These are phyloP conservation scores for Xylaria scruposa DNA, from an alignment of 495 filamentous ascomycete species.

Conservation along the genomic window DNA sequence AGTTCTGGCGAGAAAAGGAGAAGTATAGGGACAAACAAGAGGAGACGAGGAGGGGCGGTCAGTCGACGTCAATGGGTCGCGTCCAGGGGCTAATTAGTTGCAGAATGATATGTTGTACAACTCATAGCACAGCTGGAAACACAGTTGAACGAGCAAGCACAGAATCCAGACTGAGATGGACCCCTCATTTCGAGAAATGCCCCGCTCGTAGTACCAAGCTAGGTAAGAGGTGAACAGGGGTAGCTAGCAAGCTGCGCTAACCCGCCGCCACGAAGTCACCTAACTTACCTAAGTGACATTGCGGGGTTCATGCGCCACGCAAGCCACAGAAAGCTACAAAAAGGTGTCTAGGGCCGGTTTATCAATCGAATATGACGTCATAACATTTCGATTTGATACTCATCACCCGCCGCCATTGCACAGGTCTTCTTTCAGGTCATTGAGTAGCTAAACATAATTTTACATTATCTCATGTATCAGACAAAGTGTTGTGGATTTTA, in stretches of 20 bases:
- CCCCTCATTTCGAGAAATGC: conserved; percentile 11
- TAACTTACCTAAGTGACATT: too few relatives aligned
- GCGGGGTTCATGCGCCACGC: background rate
- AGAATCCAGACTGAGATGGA: conserved; percentile 14
- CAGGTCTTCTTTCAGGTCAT: background rate
- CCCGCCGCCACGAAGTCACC: too few relatives aligned
- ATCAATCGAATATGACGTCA: background rate
- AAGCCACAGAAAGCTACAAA: background rate
- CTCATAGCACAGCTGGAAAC: background rate
- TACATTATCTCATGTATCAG: too few relatives aligned
- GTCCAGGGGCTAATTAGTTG: conserved; percentile 12
- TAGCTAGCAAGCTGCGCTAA: background rate
- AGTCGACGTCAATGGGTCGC: conserved; percentile 23
- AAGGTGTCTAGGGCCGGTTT: background rate
- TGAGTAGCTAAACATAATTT: too few relatives aligned
- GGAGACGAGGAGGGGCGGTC: conserved; percentile 12
- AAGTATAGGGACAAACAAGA: background rate
- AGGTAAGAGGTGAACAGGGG: background rate
- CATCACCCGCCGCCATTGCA: background rate
- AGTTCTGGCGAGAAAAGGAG: background rate
- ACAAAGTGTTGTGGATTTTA: too few relatives aligned
- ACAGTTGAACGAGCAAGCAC: background rate
- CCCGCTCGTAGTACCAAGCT: conserved; percentile 2
- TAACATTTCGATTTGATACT: background rate
- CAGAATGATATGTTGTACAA: background rate